Evolutionary conservation across 75 land plant genomes (phyloP).

Genomic region (Pseudotsuga menziesii): DNA sequence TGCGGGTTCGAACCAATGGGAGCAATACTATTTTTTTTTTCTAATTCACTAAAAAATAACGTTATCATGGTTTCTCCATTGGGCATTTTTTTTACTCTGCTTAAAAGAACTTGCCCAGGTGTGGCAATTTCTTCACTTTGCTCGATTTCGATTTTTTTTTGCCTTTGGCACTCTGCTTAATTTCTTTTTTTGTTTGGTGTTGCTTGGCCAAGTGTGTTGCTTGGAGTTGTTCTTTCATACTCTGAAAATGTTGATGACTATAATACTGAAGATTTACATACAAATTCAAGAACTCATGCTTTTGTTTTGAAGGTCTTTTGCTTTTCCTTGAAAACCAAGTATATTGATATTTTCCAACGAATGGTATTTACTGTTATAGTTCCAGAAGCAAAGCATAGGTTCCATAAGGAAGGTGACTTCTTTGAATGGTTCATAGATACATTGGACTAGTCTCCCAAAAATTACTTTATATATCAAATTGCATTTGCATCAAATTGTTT

Average conservation of each 20-base stretch:
- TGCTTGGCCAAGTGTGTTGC: too few relatives aligned
- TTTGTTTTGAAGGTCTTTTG: slow-evolving; percentile 64
- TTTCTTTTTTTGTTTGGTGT: too few relatives aligned
- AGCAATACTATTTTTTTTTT: too few relatives aligned
- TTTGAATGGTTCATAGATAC: background rate
- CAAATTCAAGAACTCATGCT: slow-evolving; percentile 70
- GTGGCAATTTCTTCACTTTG: too few relatives aligned
- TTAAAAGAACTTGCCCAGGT: too few relatives aligned
- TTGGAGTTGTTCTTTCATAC: slow-evolving; percentile 49
- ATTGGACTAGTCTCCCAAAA: background rate
- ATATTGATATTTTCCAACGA: background rate
- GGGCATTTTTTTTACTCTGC: too few relatives aligned
- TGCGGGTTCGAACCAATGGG: too few relatives aligned
- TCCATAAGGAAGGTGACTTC: background rate
- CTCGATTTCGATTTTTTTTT: too few relatives aligned
- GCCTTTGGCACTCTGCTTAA: too few relatives aligned
- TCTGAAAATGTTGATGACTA: slow-evolving; percentile 52
- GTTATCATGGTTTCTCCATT: too few relatives aligned
- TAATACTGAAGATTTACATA: slow-evolving; percentile 66
- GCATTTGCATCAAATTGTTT: background rate
- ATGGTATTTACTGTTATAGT: background rate
- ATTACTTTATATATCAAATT: background rate
- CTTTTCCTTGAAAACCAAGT: background rate
- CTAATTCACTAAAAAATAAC: too few relatives aligned
- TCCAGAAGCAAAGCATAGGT: background rate